Evolutionary conservation across 2,329 filamentous ascomycete genomes (phyloP), one percentile per base, ranked within the genome.

Genomic region (Alternaria brassicae): DNA sequence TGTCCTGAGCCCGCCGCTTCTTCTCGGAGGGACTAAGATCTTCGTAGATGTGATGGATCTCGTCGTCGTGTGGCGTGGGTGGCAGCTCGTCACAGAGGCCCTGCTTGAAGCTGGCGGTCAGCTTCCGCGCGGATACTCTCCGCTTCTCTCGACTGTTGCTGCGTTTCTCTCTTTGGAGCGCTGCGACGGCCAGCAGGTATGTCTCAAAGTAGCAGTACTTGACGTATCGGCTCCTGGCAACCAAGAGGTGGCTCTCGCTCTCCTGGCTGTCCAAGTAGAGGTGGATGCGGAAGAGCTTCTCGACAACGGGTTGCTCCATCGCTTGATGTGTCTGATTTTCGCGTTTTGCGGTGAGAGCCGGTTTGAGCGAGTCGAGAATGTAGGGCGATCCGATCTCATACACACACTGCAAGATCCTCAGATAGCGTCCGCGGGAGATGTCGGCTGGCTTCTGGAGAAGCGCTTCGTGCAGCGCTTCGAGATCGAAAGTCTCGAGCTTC

Each of bases 141-240:
- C 10, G 32, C 15, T 17, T 53, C 15, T 45, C 59, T 58, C 4
- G 12, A 28, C 37, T 10, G 15, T 41, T 45, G 45, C 19, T 56
- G 17, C 19, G 47, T 17, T 53, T 61, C 23, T 42, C 50, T 7
- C 30, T 12, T 6, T 53, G 5, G 1, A 61, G 51, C 28, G 55
- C 59, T 58, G 45, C 8, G 13, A 58, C 47, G 7, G 55, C 59
- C 21, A 6, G 17, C 4, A 48, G 37, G 49, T 61, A 61, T 42
- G 45, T 61, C 47, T 61, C 21, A 6, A 55, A 61, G 41, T 61
- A 61, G 23, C 39, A 58, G 36, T 61, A 58, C 40, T 61, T 61
- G 2, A 61, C 34, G 34, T 55, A 61, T 52, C 28, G n/a, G n/a
- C 40, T 19, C 10, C 44, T 61, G 1, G 58, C 44, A 32, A 61